Base-by-base conservation (phyloP, 805 yeast species). In the Candida bentonensis region DNA sequence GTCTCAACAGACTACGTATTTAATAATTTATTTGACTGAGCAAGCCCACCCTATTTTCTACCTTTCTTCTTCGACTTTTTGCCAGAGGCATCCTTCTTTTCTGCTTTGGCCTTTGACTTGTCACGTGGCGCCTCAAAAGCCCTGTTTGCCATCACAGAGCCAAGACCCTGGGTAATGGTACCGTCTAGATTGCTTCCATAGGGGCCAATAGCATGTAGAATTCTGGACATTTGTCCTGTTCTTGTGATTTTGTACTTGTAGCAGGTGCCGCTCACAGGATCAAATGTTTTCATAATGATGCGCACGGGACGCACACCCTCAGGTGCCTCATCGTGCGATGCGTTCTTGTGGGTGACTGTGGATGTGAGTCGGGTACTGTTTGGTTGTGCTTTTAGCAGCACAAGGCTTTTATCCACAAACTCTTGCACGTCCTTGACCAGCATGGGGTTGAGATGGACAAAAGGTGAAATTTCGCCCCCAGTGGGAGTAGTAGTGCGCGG, bases 141-240 rank as follows among this genome's bases (percentile, higher is more conserved):
- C 3, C 46, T 46, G 15, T 49, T 55, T 39, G 57, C 52, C 63
- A 60, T 57, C 13, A 54, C 28, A 23, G 53, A 44, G 15, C 63
- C 62, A n/a, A 55, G 3, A 4, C 65, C 65, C 11, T 28, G 13
- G 17, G 36, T 17, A 9, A 4, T 30, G 5, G 7, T 30, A 5
- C 17, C n/a, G 7, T 17, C 36, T 5, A 30, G 7, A 15, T 11
- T 30, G 36, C 7, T 30, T 9, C 36, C 36, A 30, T 17, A 52
- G 4, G 67, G 65, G 21, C 94, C 94, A 41, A 86, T 56, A 4
- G 83, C 81, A 42, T 83, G 73, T 57, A 83, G 63, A 21, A 86
- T 56, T 51, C 88, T 72, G 21, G 84, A 76, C 40, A 87, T 72
- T 59, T 86, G 94, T 57, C 85, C 84, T 41, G 70, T 62, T 51